Evolutionary conservation across 306 rosid genomes (phyloP), one percentile per base, ranked within the genome.

Genomic region (Pterocarpus macrocarpus): DNA sequence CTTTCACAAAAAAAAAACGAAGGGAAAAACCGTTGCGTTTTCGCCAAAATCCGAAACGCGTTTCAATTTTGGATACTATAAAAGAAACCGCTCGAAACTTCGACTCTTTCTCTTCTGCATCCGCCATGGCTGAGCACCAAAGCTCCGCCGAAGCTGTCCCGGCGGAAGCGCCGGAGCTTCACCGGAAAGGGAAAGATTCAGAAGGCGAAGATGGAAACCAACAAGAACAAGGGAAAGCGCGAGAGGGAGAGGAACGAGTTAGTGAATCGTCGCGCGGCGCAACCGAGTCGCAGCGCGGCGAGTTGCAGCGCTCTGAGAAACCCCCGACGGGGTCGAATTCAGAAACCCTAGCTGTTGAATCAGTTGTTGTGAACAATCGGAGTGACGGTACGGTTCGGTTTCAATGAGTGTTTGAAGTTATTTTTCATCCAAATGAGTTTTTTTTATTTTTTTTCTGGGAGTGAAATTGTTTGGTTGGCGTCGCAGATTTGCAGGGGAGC

Each of bases 271-370:
- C 58, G 11, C 6, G 22, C 8, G 61, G 30, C 8, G 62, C 61
- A 12, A 17, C 83, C 55, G 89, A 73, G 81, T 78, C 52, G 17
- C 80, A 5, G 7, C 57, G 12, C 32, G 78, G 53, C 41, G 86
- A 84, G 88, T 75, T 66, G 16, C 80, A 1, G 61, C 74, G 75
- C 57, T 80, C 67, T 28, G 52, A 3, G 43, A 43, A 14, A 28
- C 75, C 80, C 17, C 5, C 8, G 16, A 5, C 11, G 76, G 80
- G 39, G 30, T 63, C 81, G 14, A 71, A 49, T 71, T 86, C 59
- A 15, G 88, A 86, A 91, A 92, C 98, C 97, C 97, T 91, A 92
- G 87, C 55, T 45, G 41, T 33, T 79, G 82, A 65, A 52, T 55
- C 73, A 3, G 41, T 75, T 44, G 33, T n/a, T 7, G 75, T 63